Evolutionary conservation across 345 rosid genomes (phyloP).

Genomic region (Triadica sebifera): DNA sequence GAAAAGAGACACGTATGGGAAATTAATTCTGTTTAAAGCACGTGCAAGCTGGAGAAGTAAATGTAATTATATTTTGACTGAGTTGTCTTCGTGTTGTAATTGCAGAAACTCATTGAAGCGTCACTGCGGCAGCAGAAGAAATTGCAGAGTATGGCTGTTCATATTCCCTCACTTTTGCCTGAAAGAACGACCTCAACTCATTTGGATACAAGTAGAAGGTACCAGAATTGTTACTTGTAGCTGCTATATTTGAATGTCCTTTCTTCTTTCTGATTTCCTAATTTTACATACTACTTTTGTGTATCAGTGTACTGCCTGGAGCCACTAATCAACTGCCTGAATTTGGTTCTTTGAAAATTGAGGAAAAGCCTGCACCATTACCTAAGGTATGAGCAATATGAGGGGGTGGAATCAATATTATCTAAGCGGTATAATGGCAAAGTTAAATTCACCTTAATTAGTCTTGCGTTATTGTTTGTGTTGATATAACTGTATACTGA

Average conservation of each 20-base stretch:
- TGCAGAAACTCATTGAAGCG: constrained; percentile 73
- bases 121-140: constrained; percentile 68
- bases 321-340: constrained; percentile 32
- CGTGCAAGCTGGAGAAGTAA: background rate
- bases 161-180: constrained; percentile 46
- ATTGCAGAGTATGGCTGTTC: constrained; percentile 60
- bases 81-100: constrained; percentile 2
- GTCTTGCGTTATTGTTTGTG: background rate
- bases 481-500: background rate
- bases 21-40: background rate
- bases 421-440: constrained; percentile 43
- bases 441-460: background rate
- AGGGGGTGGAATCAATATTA: constrained; percentile 13
- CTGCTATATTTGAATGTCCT: background rate
- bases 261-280: constrained; percentile 9
- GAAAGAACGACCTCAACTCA: constrained; percentile 43
- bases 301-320: constrained; percentile 46
- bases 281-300: background rate
- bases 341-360: constrained; percentile 33
- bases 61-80: background rate
- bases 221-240: background rate
- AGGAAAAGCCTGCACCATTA: constrained; percentile 47
- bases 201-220: constrained; percentile 51
- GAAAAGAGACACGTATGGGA: background rate
- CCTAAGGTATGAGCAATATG: constrained; percentile 58